phyloP scores from a whole-genome alignment of 768 basidiomycete genomes.

The Collybiopsis luxurians region DNA sequence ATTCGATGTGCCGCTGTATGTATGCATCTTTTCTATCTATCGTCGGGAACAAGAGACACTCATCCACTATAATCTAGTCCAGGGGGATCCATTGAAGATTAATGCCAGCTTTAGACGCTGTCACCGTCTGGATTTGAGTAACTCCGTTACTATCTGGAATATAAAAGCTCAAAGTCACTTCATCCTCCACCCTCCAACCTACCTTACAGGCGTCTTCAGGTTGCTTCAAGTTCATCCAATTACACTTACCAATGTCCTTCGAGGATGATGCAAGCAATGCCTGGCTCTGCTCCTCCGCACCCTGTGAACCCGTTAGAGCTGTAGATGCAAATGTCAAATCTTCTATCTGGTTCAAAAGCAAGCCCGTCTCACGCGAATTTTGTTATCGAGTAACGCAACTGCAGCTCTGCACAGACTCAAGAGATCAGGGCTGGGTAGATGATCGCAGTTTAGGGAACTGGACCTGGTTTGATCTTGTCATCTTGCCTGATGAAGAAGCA shows the following conservation, averaged over 20 bases:
- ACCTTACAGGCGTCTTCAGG: too few relatives aligned
- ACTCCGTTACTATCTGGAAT: too few relatives aligned
- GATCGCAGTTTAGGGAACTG: conserved; percentile 21
- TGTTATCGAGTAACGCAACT: conserved; percentile 20
- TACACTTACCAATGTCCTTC: background rate
- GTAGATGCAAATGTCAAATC: background rate
- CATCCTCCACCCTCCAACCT: too few relatives aligned
- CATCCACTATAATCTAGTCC: too few relatives aligned
- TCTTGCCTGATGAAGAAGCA: conserved; percentile 22
- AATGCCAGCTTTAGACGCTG: too few relatives aligned
- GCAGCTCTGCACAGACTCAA: conserved; percentile 25
- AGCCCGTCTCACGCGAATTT: conserved; percentile 18
- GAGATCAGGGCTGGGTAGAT: conserved; percentile 18
- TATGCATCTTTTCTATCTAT: too few relatives aligned
- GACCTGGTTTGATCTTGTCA: conserved; percentile 32
- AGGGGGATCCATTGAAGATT: too few relatives aligned
- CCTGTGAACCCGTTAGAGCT: background rate
- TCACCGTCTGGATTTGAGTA: too few relatives aligned
- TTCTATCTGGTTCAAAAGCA: conserved; percentile 23
- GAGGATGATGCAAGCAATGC: background rate
- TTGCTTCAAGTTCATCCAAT: too few relatives aligned
- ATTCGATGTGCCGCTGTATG: too few relatives aligned
- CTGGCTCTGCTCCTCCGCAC: background rate
- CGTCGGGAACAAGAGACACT: too few relatives aligned
- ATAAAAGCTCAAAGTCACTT: too few relatives aligned